A percentile compares a stretch with the other conserved stretches of the same genome.
Evolutionary conservation across 257 asterid species (phyloP).

Genomic region (Petunia axillaris): DNA sequence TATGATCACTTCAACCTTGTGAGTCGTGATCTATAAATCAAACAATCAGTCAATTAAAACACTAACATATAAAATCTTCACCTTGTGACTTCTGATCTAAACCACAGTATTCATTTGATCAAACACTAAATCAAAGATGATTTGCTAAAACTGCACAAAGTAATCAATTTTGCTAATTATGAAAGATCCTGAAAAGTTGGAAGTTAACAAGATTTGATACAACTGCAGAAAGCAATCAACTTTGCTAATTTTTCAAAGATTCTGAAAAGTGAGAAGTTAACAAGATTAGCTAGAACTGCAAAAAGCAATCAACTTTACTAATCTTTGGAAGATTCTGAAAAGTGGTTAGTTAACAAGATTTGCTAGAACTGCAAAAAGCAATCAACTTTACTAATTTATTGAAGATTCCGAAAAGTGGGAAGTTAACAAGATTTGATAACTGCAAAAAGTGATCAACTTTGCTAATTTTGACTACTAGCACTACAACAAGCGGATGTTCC

Average conservation of each 20-base stretch:
- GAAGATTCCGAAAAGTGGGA: neutral
- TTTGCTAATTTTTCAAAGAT: neutral
- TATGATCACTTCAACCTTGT: constrained; percentile 12
- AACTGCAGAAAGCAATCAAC: neutral
- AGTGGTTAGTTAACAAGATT: neutral
- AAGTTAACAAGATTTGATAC: neutral
- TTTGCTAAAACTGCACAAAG: constrained; percentile 4
- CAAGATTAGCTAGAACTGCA: neutral
- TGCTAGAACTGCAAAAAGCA: neutral
- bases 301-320: constrained; percentile 6
- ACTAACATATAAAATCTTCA: neutral
- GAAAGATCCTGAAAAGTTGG: neutral
- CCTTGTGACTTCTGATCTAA: neutral
- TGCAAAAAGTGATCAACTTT: neutral
- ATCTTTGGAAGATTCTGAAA: neutral
- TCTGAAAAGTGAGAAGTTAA: neutral
- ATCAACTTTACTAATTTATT: neutral
- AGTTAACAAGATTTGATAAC: neutral
- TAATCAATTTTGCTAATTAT: neutral
- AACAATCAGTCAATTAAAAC: neutral
- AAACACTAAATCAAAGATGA: neutral
- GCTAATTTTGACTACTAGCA: neutral
- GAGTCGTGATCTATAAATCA: neutral
- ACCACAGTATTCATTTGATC: neutral
- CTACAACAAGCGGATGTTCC: neutral